Evolutionary conservation across 441 rosid species (phyloP).

Genomic region (Pelargonium cotyledonis): DNA sequence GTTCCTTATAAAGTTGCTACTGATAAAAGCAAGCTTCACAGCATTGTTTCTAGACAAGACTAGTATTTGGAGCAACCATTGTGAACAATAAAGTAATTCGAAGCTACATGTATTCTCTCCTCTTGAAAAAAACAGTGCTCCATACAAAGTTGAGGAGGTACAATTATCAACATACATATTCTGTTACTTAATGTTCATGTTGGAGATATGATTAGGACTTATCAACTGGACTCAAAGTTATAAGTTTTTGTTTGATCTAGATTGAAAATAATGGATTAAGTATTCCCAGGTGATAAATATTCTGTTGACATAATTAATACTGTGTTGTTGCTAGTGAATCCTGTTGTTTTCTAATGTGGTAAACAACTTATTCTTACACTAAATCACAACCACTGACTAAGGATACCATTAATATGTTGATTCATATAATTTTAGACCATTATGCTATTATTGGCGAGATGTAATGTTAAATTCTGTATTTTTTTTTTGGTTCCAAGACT

Average conservation of each 20-base stretch:
- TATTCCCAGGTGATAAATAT: too few species aligned
- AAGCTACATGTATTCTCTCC: neutral
- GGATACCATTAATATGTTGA: neutral
- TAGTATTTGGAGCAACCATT: neutral
- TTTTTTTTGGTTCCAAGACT: too few species aligned
- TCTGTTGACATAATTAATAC: neutral
- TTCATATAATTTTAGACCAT: neutral
- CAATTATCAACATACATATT: too few species aligned
- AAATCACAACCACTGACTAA: neutral
- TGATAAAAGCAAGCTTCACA: neutral
- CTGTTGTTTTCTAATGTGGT: neutral
- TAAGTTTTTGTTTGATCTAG: too few species aligned
- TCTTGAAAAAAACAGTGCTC: neutral
- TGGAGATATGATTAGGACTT: too few species aligned
- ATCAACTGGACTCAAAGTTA: too few species aligned
- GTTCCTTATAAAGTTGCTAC: neutral
- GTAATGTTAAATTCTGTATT: neutral
- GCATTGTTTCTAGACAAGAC: neutral
- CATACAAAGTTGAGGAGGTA: too few species aligned
- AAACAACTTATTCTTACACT: neutral
- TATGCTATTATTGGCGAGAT: neutral
- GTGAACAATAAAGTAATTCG: neutral
- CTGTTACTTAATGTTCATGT: too few species aligned
- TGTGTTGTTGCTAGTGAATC: neutral
- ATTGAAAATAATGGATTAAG: neutral